Conservation (phyloP, 768 basidiomycete genomes). For the Suillus subaureus region DNA sequence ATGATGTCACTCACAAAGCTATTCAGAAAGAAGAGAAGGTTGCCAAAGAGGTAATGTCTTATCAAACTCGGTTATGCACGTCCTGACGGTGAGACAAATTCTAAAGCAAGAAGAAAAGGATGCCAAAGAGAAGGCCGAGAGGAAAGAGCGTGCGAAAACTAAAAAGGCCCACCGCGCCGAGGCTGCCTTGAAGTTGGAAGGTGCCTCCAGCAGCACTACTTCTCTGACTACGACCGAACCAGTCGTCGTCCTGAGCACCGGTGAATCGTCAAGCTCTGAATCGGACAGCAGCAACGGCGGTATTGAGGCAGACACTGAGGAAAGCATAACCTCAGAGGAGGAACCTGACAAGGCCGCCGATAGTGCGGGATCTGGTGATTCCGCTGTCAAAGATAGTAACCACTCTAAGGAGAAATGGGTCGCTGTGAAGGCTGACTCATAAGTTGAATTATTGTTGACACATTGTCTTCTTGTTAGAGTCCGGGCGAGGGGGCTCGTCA, state of each 20-base stretch:
- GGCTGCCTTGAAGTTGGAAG: conserved; percentile 31
- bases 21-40: conserved; percentile 53
- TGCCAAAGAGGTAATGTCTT: conserved; percentile 52
- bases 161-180: conserved; percentile 47
- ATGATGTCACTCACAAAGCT: conserved; percentile 11
- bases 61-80: conserved; percentile 5
- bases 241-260: conserved; percentile 26
- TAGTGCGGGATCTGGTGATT: conserved; percentile 10
- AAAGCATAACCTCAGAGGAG: conserved; percentile 74
- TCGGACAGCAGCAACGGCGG: conserved; percentile 60
- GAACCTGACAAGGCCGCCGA: conserved; percentile 49
- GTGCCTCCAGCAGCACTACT: conserved; percentile 15
- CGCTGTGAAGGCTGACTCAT: conserved; percentile 59
- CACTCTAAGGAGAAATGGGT: conserved; percentile 73
- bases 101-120: conserved; percentile 48
- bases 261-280: conserved; percentile 54
- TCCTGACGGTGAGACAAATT: conserved; percentile 4
- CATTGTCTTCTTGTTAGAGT: conserved; percentile 7
- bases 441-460: neutral
- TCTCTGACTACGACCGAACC: conserved; percentile 17
- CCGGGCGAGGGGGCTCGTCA: neutral
- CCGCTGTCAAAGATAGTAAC: conserved; percentile 27
- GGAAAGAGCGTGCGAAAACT: conserved; percentile 58
- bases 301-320: conserved; percentile 75
- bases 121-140: conserved; percentile 54